phyloP scores from a whole-genome alignment of 2,329 filamentous ascomycete species.

The Aspergillus puulaauensis region DNA sequence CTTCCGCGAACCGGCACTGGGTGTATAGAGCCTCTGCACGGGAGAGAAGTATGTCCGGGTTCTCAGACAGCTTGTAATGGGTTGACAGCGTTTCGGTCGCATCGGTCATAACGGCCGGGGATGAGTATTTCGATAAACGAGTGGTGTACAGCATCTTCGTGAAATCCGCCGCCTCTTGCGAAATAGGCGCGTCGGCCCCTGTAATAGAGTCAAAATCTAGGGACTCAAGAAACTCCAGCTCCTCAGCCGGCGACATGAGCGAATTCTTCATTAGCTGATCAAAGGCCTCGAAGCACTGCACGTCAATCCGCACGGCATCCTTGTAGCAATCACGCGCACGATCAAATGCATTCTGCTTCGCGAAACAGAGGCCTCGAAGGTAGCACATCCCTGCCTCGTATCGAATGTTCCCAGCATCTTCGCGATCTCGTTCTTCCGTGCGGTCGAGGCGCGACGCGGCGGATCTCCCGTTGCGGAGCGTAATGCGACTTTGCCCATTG shows the following conservation, averaged over 20 bases:
- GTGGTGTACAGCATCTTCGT: slow-evolving; percentile 96
- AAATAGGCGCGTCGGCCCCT: slow-evolving; percentile 63
- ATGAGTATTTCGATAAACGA: slow-evolving; percentile 89
- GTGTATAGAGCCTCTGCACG: slow-evolving; percentile 91
- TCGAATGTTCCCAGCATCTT: slow-evolving; percentile 72
- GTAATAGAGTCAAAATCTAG: slow-evolving; percentile 85
- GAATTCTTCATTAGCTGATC: slow-evolving; percentile 97
- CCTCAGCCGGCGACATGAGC: slow-evolving; percentile 83
- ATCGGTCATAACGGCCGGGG: slow-evolving; percentile 75
- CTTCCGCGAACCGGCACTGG: slow-evolving; percentile 88
- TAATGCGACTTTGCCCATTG: slow-evolving; percentile 54
- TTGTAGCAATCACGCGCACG: slow-evolving; percentile 98
- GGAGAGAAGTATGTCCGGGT: slow-evolving; percentile 86
- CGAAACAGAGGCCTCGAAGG: slow-evolving; percentile 86
- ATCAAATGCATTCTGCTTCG: slow-evolving; percentile 96
- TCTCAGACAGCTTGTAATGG: slow-evolving; percentile 82
- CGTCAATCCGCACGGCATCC: slow-evolving; percentile 92
- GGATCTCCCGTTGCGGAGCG: slow-evolving; percentile 47
- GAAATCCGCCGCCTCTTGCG: slow-evolving; percentile 88
- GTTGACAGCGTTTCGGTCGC: slow-evolving; percentile 90
- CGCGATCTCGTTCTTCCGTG: slow-evolving; percentile 62
- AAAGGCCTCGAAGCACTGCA: slow-evolving; percentile 97
- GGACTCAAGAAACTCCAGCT: slow-evolving; percentile 84
- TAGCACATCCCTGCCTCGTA: slow-evolving; percentile 99
- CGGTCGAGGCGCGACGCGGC: slow-evolving; percentile 53